Base-by-base conservation (phyloP, 176 grass and related monocot species). In the Coix lacrymajobi region DNA sequence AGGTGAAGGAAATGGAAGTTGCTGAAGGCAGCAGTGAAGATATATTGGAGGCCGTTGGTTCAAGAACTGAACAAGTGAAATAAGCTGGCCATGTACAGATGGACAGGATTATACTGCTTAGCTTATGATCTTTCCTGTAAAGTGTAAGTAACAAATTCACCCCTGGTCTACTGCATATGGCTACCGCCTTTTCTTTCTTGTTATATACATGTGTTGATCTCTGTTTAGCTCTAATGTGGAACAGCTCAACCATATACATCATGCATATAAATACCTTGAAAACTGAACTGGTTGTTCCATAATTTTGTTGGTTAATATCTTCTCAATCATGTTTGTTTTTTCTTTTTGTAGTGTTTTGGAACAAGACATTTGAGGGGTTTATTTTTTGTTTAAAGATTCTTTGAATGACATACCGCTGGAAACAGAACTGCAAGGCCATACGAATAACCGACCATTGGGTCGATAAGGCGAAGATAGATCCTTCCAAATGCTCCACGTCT, bases 1-100 rank as follows among this genome's bases (percentile, higher is more conserved):
- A 99, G 79, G 83, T 99, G 44, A 96, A 96, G 71, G 89, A 96
- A 88, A 99, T 96, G 89, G 89, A 92, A 71, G 67, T 88, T 30
- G 38, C 63, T 68, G 86, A 91, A 64, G 63, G 76, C 57, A 88
- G 81, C 40, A 75, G 41, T 14, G 74, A 89, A 70, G 87, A 90
- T 83, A 70, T 85, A 73, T 34, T 84, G 62, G 85, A 94, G 37
- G 30, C 64, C 38, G 66, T 84, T 70, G 60, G 77, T 57, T 85
- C 72, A 7, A 89, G 79, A 83, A 71, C 62, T 32, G 88, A 86
- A 29, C 80, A 79, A 83, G 69, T 83, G 79, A 87, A 78, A 70
- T 78, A 77, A 81, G 57, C 69, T 78, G 67, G 71, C 56, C 46
- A 83, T 80, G 76, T 79, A 80, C 76, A 89, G 48, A 28, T 44